phyloP scores from a whole-genome alignment of 106 monocot genomes.

The Acorus calamus region DNA sequence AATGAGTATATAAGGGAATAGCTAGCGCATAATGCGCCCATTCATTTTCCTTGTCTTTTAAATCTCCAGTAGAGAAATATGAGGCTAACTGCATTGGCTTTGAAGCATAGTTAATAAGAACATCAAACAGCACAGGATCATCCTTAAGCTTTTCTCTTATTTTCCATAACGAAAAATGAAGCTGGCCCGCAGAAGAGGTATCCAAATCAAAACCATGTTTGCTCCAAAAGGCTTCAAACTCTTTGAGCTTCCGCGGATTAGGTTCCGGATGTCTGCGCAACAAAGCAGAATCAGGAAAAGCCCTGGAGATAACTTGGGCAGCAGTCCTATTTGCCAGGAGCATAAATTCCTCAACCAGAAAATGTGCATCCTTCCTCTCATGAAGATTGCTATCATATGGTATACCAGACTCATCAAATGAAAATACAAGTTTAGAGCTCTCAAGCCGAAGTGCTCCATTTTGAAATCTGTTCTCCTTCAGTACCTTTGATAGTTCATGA shows the following conservation, averaged over 20 bases:
- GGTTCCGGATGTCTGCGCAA: constrained; percentile 91
- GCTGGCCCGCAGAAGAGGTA: constrained; percentile 59
- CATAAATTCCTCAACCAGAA: constrained; percentile 84
- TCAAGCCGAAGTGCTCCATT: constrained; percentile 77
- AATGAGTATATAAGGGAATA: constrained; percentile 80
- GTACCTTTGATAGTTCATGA: constrained; percentile 45
- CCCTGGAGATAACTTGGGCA: constrained; percentile 68
- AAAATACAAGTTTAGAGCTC: constrained; percentile 50
- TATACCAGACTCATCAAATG: constrained; percentile 72
- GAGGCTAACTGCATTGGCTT: constrained; percentile 82
- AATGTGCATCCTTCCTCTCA: constrained; percentile 55
- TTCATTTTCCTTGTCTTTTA: constrained; percentile 44
- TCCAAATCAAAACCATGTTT: constrained; percentile 84
- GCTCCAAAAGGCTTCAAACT: constrained; percentile 74
- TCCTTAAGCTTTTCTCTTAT: constrained; percentile 62
- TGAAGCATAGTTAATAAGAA: constrained; percentile 64
- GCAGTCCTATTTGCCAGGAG: constrained; percentile 68
- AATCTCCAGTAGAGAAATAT: constrained; percentile 79
- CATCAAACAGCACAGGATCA: constrained; percentile 71
- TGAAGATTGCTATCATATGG: constrained; percentile 46
- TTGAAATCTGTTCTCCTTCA: constrained; percentile 62
- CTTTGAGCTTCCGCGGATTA: constrained; percentile 62
- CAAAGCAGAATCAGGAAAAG: constrained; percentile 72
- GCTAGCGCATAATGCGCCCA: constrained; percentile 89
- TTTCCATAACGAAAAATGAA: constrained; percentile 63